Conservation (phyloP, 2,329 filamentous ascomycete species). For the Aspergillus novoparasiticus region DNA sequence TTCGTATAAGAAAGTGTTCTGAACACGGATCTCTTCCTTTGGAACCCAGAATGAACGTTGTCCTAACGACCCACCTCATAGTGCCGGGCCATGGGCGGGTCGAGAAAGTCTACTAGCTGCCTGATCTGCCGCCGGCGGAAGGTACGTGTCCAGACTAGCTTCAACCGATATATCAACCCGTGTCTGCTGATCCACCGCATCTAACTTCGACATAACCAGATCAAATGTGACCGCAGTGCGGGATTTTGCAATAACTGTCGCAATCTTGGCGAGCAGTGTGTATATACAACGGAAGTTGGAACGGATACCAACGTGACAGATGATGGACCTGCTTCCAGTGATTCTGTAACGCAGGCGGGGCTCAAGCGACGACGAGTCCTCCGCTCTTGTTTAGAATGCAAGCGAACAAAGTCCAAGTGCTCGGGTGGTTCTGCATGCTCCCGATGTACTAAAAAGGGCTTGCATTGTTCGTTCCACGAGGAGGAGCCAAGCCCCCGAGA, state of each 20-base stretch:
- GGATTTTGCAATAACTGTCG: not conserved
- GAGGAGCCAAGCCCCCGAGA: not conserved
- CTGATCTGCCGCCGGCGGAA: not conserved
- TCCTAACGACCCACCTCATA: not conserved
- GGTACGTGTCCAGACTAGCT: not conserved
- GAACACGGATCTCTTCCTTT: not conserved
- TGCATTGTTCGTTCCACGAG: not conserved
- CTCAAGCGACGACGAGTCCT: conserved; percentile 4
- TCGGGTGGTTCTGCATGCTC: not conserved
- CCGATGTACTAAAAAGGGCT: conserved; percentile 1
- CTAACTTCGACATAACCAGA: not conserved
- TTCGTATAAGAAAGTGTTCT: not conserved
- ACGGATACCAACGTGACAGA: not conserved
- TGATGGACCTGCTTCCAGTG: not conserved
- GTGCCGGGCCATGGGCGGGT: not conserved
- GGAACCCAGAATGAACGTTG: not conserved
- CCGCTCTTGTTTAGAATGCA: conserved; percentile 7
- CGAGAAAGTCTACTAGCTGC: not conserved
- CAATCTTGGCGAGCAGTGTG: not conserved
- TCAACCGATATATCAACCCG: not conserved
- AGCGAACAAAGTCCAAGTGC: conserved; percentile 5
- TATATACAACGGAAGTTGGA: not conserved
- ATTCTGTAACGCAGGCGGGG: conserved; percentile 1
- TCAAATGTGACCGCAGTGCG: not conserved
- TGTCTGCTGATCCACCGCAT: not conserved